Conservation (phyloP, 106 monocot genomes). For the Dendrobium catenatum region DNA sequence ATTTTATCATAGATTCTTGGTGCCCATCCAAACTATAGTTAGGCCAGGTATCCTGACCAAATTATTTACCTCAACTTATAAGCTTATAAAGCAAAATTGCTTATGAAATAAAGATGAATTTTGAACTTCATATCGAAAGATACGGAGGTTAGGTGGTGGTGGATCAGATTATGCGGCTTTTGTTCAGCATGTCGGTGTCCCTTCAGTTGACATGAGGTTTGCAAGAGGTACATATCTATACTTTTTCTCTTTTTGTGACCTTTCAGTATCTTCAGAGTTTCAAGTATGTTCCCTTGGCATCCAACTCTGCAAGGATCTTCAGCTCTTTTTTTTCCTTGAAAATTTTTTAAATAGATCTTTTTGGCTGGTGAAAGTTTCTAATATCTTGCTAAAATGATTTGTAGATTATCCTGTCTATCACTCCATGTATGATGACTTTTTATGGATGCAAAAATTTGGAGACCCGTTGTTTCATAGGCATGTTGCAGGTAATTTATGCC, state of each 20-base stretch:
- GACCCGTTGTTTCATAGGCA: conserved; percentile 53
- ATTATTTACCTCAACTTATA: not conserved
- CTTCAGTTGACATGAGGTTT: conserved; percentile 65
- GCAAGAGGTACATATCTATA: conserved; percentile 36
- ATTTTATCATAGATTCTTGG: too few relatives aligned
- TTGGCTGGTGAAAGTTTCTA: not conserved
- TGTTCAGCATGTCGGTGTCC: conserved; percentile 75
- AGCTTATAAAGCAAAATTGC: not conserved
- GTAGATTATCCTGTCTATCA: conserved; percentile 49
- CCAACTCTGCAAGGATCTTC: not conserved
- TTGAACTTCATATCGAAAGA: conserved; percentile 25
- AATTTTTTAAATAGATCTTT: not conserved
- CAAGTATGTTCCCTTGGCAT: too few relatives aligned
- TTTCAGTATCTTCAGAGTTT: not conserved
- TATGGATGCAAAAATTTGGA: conserved; percentile 65
- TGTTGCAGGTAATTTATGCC: conserved; percentile 29
- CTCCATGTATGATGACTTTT: conserved; percentile 51
- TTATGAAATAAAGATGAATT: not conserved
- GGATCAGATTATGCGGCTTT: conserved; percentile 72
- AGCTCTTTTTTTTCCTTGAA: not conserved
- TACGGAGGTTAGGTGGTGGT: conserved; percentile 68
- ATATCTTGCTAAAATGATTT: conserved; percentile 5
- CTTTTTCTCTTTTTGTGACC: not conserved
- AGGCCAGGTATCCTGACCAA: too few relatives aligned
- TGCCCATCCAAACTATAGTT: too few relatives aligned